Evolutionary conservation across 2,329 filamentous ascomycete genomes (phyloP).

Genomic region (Ophiostoma fasciatum): DNA sequence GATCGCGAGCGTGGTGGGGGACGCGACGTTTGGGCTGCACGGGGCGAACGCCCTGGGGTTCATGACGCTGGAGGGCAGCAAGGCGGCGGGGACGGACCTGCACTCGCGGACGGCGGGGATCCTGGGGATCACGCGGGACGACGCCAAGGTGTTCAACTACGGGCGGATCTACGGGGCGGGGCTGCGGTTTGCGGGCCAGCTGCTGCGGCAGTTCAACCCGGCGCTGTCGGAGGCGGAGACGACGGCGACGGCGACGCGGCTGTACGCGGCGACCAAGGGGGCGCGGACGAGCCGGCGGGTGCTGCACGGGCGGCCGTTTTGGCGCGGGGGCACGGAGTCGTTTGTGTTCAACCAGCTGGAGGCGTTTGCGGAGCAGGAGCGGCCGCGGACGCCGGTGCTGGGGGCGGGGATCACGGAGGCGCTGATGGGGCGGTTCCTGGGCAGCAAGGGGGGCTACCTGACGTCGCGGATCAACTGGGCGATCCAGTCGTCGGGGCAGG

Average conservation of each 20-base stretch:
- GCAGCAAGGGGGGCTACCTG: conserved; percentile 81
- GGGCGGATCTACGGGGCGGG: conserved; percentile 98
- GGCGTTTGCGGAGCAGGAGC: conserved; percentile 91
- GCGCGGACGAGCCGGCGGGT: conserved; percentile 63
- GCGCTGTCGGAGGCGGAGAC: conserved; percentile 67
- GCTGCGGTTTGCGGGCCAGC: conserved; percentile 76
- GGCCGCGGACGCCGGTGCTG: conserved; percentile 77
- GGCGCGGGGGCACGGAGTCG: conserved; percentile 91
- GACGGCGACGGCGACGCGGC: conserved; percentile 54
- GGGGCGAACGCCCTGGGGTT: conserved; percentile 96
- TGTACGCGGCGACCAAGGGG: conserved; percentile 86
- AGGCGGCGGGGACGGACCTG: conserved; percentile 82
- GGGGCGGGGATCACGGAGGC: conserved; percentile 95
- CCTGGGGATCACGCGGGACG: conserved; percentile 81
- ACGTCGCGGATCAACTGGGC: conserved; percentile 98
- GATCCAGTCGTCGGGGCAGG: conserved; percentile 92
- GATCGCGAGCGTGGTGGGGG: conserved; percentile 91
- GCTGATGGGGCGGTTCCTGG: conserved; percentile 74
- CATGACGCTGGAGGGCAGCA: conserved; percentile 96
- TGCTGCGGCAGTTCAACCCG: conserved; percentile 90
- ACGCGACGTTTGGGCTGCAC: conserved; percentile 87
- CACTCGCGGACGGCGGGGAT: conserved; percentile 90
- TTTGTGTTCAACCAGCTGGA: conserved; percentile 98
- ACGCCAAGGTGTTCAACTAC: conserved; percentile 98
- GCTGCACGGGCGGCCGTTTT: conserved; percentile 65